Evolutionary conservation across 2,329 filamentous ascomycete genomes (phyloP).

Genomic region (Cercospora sp.): DNA sequence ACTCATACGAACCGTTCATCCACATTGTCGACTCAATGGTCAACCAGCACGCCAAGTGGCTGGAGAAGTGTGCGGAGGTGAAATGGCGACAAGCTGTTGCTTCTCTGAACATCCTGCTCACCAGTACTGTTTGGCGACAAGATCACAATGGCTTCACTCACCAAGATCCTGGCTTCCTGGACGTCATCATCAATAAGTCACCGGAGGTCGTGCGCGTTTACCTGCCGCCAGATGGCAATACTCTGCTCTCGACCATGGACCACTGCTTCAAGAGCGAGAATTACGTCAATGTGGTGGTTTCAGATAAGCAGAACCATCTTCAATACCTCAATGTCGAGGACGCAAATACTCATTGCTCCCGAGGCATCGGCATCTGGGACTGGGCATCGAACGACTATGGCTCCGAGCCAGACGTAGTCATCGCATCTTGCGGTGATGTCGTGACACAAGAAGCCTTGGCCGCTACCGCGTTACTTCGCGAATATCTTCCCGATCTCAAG

Average conservation of each 20-base stretch:
- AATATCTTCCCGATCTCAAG: slow-evolving; percentile 69
- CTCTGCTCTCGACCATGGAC: slow-evolving; percentile 71
- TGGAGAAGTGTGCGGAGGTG: slow-evolving; percentile 78
- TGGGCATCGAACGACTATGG: slow-evolving; percentile 71
- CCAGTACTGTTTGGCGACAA: slow-evolving; percentile 77
- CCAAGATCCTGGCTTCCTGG: slow-evolving; percentile 77
- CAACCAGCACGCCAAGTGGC: slow-evolving; percentile 83
- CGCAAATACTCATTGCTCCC: slow-evolving; percentile 73
- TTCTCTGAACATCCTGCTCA: slow-evolving; percentile 77
- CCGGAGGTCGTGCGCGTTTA: slow-evolving; percentile 80
- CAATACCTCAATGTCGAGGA: slow-evolving; percentile 74
- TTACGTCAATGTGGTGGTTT: slow-evolving; percentile 79
- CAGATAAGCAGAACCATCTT: slow-evolving; percentile 77
- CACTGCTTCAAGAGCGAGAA: slow-evolving; percentile 72
- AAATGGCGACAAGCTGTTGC: slow-evolving; percentile 73
- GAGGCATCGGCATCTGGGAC: slow-evolving; percentile 76
- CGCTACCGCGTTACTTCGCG: slow-evolving; percentile 70
- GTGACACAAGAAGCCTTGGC: slow-evolving; percentile 73
- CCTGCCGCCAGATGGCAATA: slow-evolving; percentile 77
- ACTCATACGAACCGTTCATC: slow-evolving; percentile 81
- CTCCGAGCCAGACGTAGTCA: slow-evolving; percentile 69
- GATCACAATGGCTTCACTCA: slow-evolving; percentile 84
- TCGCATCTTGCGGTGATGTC: slow-evolving; percentile 75
- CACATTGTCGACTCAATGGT: slow-evolving; percentile 85
- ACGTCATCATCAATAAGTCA: slow-evolving; percentile 76